Evolutionary conservation across 1,284 basidiomycete genomes (phyloP), one percentile per base, ranked within the genome.

Genomic region (Phellopilus nigrolimitatus): DNA sequence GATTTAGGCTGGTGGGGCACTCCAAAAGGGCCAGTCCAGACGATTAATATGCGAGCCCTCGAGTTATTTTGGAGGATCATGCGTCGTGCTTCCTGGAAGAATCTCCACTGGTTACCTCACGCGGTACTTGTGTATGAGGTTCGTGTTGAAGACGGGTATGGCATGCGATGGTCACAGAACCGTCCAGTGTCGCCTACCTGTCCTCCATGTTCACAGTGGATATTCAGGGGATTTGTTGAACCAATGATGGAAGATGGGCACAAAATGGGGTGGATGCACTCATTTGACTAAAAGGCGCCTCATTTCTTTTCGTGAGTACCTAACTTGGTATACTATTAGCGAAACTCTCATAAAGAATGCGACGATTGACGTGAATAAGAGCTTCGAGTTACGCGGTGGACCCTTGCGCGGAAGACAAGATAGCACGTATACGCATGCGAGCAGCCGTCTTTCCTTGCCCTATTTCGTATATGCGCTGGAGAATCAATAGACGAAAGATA

Each of bases 161-260:
- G 80, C 1, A 78, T 82, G 78, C 68, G 80, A 9, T 82, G 80
- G 80, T 75, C 76, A 2, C 76, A 74, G 58, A 69, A 80, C 64
- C 65, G 63, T n/a, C n/a, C n/a, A n/a, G n/a, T n/a, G 31, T 63
- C 61, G 21, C 15, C 15, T 33, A 15, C 25, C 38, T n/a, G 7
- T 5, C 55, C 9, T 15, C 46, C 25, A 22, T 48, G 58, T n/a
- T n/a, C n/a, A n/a, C 62, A 64, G 4, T 82, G 79, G 80, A 61
- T 64, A 10, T 78, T 82, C 60, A 69, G 80, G 39, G 80, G 80
- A 13, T 80, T 79, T 59, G 71, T 82, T 5, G 80, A 82, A 54
- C 80, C 79, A 1, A 78, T 75, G 74, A 81, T 82, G 74, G 75
- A 75, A 54, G 73, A 77, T 60, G 80, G 80, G 10, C 79, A 82